phyloP scores from a whole-genome alignment of 805 yeast genomes.

The Danielia oregonensis region DNA sequence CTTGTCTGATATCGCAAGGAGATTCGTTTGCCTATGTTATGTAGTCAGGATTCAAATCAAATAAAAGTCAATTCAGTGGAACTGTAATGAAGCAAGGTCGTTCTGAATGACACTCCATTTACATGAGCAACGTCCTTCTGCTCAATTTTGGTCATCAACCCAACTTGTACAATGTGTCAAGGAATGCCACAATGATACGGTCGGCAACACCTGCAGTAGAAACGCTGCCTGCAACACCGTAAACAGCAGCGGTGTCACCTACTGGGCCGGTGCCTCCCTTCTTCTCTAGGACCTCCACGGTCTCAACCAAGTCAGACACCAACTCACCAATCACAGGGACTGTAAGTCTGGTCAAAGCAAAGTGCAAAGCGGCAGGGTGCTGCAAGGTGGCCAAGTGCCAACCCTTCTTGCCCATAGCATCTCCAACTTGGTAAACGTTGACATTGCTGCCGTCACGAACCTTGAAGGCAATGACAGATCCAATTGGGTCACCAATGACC shows the following conservation, averaged over 20 bases:
- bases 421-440: constrained; percentile 78
- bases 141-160: too few species aligned
- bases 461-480: constrained; percentile 78
- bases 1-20: too few species aligned
- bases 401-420: constrained; percentile 58
- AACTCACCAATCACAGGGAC: constrained; percentile 59
- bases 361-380: constrained; percentile 85
- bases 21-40: too few species aligned
- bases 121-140: too few species aligned
- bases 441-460: constrained; percentile 37
- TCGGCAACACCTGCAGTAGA: constrained; percentile 82
- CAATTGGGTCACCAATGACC: constrained; percentile 81
- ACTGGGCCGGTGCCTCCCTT: constrained; percentile 7
- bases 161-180: constrained; percentile 73
- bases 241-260: constrained; percentile 79
- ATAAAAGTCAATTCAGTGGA: too few species aligned
- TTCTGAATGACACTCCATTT: too few species aligned
- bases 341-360: constrained; percentile 79
- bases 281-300: constrained; percentile 41
- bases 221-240: constrained; percentile 94
- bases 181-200: constrained; percentile 68
- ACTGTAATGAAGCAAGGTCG: too few species aligned
- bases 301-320: constrained; percentile 44
- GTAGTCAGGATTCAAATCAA: too few species aligned
- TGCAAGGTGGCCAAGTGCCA: constrained; percentile 92